A percentile compares a stretch with the other conserved stretches of the same genome.
These are phyloP conservation scores for Cyclotella cryptica DNA, from an alignment of 108 stramenopile species.

Conservation along the genomic window DNA sequence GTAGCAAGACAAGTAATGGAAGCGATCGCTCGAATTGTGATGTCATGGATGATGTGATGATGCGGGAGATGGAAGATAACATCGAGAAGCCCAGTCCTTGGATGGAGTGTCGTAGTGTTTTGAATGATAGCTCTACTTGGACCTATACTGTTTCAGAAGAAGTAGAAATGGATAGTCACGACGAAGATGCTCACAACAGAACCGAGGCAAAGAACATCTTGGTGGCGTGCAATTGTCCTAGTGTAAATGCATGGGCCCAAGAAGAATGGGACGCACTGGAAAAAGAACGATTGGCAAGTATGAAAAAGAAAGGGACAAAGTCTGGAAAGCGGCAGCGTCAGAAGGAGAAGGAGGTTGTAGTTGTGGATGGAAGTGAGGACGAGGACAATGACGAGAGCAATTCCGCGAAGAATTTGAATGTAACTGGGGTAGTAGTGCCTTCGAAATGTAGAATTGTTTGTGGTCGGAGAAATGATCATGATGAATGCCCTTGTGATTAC, in stretches of 20 bases:
- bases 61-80: background rate
- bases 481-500: conserved; percentile 57
- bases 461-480: conserved; percentile 3
- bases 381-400: background rate
- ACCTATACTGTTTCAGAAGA: background rate
- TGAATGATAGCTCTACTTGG: background rate
- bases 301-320: conserved; percentile 41
- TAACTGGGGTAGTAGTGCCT: background rate
- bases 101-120: conserved; percentile 53
- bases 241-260: conserved; percentile 38
- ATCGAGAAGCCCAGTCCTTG: conserved; percentile 46
- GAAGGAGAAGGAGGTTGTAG: conserved; percentile 4
- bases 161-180: background rate
- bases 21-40: background rate
- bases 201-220: background rate
- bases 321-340: conserved; percentile 26
- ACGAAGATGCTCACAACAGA: background rate
- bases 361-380: background rate
- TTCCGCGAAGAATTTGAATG: background rate
- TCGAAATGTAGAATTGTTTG: conserved; percentile 17
- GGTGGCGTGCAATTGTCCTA: conserved; percentile 35
- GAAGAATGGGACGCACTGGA: conserved; percentile 22
- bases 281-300: conserved; percentile 18
- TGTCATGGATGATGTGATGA: too few relatives aligned
- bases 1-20: background rate